phyloP scores from a whole-genome alignment of 2,329 filamentous ascomycete species.

The Trichoderma sp. region DNA sequence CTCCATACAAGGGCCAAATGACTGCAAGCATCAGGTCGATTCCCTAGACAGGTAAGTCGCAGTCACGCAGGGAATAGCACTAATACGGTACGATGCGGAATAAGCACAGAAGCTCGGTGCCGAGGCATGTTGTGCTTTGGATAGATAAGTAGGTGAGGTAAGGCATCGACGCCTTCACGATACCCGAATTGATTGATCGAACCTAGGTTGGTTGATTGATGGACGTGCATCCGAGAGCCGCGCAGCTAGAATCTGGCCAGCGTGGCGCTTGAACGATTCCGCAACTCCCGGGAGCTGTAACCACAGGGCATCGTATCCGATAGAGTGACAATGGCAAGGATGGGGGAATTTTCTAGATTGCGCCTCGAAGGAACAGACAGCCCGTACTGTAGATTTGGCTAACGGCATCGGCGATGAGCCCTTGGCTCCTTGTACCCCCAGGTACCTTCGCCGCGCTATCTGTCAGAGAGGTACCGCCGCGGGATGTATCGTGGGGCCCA shows the following conservation, averaged over 20 bases:
- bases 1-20: background rate
- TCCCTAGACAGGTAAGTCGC: background rate
- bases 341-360: slow-evolving; percentile 15
- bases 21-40: background rate
- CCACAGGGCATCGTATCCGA: background rate
- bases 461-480: background rate
- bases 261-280: background rate
- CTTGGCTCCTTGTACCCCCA: background rate
- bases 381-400: background rate
- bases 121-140: background rate
- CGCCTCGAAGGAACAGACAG: slow-evolving; percentile 11
- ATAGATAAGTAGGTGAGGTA: too few species aligned
- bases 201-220: background rate
- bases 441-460: background rate
- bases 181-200: background rate
- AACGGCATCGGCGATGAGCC: background rate
- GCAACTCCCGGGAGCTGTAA: background rate
- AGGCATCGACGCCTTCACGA: background rate
- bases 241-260: background rate
- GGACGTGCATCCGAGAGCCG: background rate
- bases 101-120: background rate
- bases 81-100: background rate
- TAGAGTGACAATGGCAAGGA: background rate
- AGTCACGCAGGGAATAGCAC: background rate
- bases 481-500: background rate